Base-by-base conservation (phyloP, 495 filamentous ascomycete genomes). In the Geoglossum glabrum region DNA sequence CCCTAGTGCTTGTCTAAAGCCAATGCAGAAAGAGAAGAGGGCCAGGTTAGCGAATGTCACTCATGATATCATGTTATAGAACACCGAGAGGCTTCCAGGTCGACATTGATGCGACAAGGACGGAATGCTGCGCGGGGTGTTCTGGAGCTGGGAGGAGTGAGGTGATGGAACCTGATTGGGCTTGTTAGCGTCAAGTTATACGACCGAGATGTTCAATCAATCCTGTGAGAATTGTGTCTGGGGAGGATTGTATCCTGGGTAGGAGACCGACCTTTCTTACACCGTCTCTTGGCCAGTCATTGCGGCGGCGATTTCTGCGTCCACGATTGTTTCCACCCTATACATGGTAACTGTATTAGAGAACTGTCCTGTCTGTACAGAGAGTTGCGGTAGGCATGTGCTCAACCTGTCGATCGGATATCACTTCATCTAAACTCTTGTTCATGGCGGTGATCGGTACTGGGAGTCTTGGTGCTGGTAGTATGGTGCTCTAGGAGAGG, bases 81-180 rank as follows among this genome's bases (percentile, higher is more conserved):
- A 52, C 49, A 52, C 49, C 49, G 49, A 27, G 21, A 50, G 49
- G 23, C 49, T 52, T 52, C 49, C 49, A 52, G 49, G 49, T 52
- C 49, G 49, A 52, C 49, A 1, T 52, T 52, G 49, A 31, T 30
- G 49, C 49, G 49, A 52, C 49, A 28, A 52, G 49, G 49, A 52
- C 26, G 23, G 23, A 13, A 28, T 52, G 49, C 49, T 52, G 49
- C 28, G 28, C 1, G 3, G 49, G 26, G 49, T 52, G 49, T 52
- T 52, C 49, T 52, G 23, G 17, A 52, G 49, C 49, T 52, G 49
- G 49, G 49, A 52, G 49, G 49, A 52, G 49, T 52, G 26, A 52
- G 49, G 49, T 52, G 49, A 31, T 9, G 49, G 49, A 52, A 52
- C 49, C 49, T 52, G 26, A 13, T 31, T 27, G 49, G 30, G 4